Conservation (phyloP, 768 basidiomycete genomes). For the Phlebiopsis gigantea region DNA sequence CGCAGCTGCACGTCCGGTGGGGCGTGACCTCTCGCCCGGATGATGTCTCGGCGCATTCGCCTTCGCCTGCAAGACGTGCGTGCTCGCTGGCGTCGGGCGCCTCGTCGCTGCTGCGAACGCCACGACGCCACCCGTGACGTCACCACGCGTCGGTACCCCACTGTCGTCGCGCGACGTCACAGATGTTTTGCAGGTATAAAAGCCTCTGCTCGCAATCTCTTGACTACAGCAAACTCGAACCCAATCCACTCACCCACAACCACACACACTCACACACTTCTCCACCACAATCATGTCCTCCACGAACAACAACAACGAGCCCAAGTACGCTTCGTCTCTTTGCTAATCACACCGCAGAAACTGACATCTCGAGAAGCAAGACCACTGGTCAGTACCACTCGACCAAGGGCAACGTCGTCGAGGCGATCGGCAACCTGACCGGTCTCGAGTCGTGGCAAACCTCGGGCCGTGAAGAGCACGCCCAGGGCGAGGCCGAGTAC, state of each 20-base stretch:
- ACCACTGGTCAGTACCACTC: constrained; percentile 35
- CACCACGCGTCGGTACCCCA: not conserved
- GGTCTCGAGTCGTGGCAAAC: constrained; percentile 38
- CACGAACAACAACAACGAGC: constrained; percentile 20
- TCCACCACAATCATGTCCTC: constrained; percentile 16
- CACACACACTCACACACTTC: constrained; percentile 1
- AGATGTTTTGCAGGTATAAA: not conserved
- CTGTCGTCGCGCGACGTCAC: constrained; percentile 1
- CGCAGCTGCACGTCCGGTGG: no score
- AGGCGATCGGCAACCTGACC: constrained; percentile 38
- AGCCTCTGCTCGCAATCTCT: not conserved
- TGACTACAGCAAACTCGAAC: not conserved
- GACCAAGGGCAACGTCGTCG: constrained; percentile 33
- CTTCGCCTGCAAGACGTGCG: no score
- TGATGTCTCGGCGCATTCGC: no score
- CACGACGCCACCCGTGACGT: not conserved
- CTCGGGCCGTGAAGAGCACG: constrained; percentile 47
- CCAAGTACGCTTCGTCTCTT: constrained; percentile 18
- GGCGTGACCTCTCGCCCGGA: no score
- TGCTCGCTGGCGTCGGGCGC: not conserved
- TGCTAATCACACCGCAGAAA: no score
- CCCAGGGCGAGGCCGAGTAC: constrained; percentile 41
- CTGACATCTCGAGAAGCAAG: constrained; percentile 23
- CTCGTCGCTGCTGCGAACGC: not conserved
- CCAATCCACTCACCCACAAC: constrained; percentile 3